Evolutionary conservation across 2,329 filamentous ascomycete genomes (phyloP).

Genomic region (Pseudogymnoascus sp.): DNA sequence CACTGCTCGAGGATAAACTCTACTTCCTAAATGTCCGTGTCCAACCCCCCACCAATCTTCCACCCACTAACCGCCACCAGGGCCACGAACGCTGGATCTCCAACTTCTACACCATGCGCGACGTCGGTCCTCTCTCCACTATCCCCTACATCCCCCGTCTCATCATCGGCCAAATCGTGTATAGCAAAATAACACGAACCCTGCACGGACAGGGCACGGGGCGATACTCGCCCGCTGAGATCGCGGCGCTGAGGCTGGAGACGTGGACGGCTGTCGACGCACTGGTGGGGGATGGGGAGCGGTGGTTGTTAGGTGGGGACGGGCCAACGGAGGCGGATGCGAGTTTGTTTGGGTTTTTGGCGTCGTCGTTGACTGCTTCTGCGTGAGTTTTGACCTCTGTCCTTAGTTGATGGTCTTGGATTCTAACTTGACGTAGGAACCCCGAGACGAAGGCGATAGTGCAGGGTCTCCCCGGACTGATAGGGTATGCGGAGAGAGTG

Average conservation of each 20-base stretch:
- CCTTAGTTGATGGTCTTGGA: background rate
- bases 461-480: conserved; percentile 37
- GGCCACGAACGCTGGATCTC: conserved; percentile 47
- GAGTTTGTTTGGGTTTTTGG: conserved; percentile 49
- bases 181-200: conserved; percentile 35
- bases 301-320: conserved; percentile 46
- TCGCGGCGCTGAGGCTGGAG: conserved; percentile 36
- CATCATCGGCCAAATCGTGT: conserved; percentile 42
- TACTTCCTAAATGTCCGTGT: conserved; percentile 45
- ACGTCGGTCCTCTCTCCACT: conserved; percentile 35
- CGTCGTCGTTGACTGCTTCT: conserved; percentile 41
- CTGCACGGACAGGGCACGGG: conserved; percentile 49
- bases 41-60: background rate
- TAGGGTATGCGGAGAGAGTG: conserved; percentile 50
- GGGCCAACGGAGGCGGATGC: conserved; percentile 50
- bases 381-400: conserved; percentile 37
- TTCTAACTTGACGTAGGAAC: conserved; percentile 27
- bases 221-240: conserved; percentile 43
- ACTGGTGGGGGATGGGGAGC: conserved; percentile 31
- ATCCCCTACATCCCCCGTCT: conserved; percentile 45
- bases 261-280: conserved; percentile 46
- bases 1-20: conserved; percentile 51
- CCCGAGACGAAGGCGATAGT: conserved; percentile 40
- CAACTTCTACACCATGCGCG: conserved; percentile 52
- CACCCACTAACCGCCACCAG: conserved; percentile 21